Evolutionary conservation across 148 eudicot genomes (phyloP), one percentile per base, ranked within the genome.

Genomic region (Drosera capensis): DNA sequence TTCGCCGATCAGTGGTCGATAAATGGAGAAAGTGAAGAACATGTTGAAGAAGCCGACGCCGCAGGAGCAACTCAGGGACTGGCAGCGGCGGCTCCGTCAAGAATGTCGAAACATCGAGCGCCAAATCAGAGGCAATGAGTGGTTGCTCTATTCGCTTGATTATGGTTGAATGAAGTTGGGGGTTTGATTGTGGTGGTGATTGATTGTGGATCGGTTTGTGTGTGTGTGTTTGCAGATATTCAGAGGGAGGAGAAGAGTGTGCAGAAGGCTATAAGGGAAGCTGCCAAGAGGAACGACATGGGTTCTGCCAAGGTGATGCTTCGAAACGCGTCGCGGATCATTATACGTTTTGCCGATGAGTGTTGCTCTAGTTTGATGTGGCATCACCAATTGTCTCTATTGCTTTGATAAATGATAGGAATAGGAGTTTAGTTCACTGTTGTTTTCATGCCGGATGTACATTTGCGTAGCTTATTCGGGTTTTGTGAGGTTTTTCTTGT

Each of bases 241-340:
- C 85, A 84, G 72, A 84, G 78, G 57, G 99, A 90, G 57, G 99
- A 90, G 68, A 90, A 80, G 52, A 59, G 52, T 58, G 99, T 90
- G 20, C 99, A 90, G 59, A 90, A 90, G 75, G 95, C 99, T 18
- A 90, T 90, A 48, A 71, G 59, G 60, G 99, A 90, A 30, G 95
- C 95, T 62, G 99, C 95, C 9, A 90, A 75, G 65, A 68, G 99
- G 61, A 90, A 90, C 45, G 99, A 90, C 56, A 90, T 90, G 72
- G 88, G 81, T 28, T 90, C 95, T 42, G 99, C 99, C 24, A 90
- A 90, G 99, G 99, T 81, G 49, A 34, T 34, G n/a, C n/a, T n/a
- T n/a, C n/a, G n/a, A n/a, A n/a, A n/a, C n/a, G n/a, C n/a, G n/a
- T n/a, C n/a, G n/a, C n/a, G n/a, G n/a, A n/a, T n/a, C n/a, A n/a